Conservation (phyloP, 2,329 filamentous ascomycete genomes). For the Daldinia sp. region DNA sequence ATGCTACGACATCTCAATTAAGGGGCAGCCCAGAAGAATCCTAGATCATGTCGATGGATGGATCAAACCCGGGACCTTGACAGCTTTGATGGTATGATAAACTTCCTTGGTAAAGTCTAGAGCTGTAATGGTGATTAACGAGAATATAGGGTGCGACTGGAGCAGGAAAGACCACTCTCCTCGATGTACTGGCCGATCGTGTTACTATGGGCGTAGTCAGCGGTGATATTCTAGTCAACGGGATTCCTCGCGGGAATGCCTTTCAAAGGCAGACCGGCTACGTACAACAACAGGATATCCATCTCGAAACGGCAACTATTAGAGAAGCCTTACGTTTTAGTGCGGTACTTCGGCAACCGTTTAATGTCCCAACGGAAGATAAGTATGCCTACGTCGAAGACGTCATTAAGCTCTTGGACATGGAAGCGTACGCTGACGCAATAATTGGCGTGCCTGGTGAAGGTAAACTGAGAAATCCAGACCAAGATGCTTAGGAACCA, state of each 20-base stretch:
- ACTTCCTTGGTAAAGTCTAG: background rate
- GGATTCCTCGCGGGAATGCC: slow-evolving; percentile 69
- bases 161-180: slow-evolving; percentile 78
- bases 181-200: slow-evolving; percentile 74
- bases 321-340: slow-evolving; percentile 75
- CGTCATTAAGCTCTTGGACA: slow-evolving; percentile 75
- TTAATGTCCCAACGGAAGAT: slow-evolving; percentile 66
- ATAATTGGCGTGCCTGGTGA: slow-evolving; percentile 76
- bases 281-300: slow-evolving; percentile 77
- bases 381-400: slow-evolving; percentile 76
- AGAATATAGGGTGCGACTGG: slow-evolving; percentile 67
- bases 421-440: slow-evolving; percentile 76
- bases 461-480: slow-evolving; percentile 52
- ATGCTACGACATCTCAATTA: slow-evolving; percentile 78
- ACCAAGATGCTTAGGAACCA: background rate
- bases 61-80: slow-evolving; percentile 90
- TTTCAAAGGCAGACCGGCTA: slow-evolving; percentile 79
- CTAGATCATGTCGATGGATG: slow-evolving; percentile 86
- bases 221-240: slow-evolving; percentile 77
- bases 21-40: slow-evolving; percentile 76
- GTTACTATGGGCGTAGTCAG: slow-evolving; percentile 78
- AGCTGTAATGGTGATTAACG: slow-evolving; percentile 1
- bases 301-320: slow-evolving; percentile 73
- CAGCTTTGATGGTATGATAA: slow-evolving; percentile 75
- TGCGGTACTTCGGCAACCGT: slow-evolving; percentile 73